A percentile compares a stretch with the other conserved stretches of the same genome.
Conservation (phyloP, 306 rosid genomes). For the Sicyos baderoa region DNA sequence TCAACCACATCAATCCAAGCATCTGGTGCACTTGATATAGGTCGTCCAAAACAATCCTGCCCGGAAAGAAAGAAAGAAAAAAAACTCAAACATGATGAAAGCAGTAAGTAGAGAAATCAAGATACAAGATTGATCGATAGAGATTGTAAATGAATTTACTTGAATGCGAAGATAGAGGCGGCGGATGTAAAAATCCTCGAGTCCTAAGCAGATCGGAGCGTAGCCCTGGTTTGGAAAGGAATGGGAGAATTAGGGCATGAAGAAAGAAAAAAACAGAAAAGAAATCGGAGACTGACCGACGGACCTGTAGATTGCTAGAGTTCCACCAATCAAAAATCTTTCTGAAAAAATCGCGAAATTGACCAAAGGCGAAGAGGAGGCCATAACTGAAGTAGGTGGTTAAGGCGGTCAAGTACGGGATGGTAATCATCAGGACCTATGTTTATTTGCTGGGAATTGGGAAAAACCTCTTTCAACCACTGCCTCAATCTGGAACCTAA, state of each 20-base stretch:
- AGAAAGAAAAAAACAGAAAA: neutral
- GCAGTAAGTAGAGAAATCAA: neutral
- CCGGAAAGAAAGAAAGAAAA: neutral
- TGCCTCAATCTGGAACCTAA: too few species aligned
- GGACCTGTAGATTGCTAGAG: slow-evolving; percentile 58
- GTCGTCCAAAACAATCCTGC: slow-evolving; percentile 94
- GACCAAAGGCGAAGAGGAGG: slow-evolving; percentile 78
- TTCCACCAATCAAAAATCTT: slow-evolving; percentile 58
- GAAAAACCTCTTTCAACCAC: too few species aligned
- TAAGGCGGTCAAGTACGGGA: slow-evolving; percentile 82
- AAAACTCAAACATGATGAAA: neutral
- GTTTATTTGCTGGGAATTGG: too few species aligned
- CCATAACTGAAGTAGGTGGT: slow-evolving; percentile 91
- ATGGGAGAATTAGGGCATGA: neutral
- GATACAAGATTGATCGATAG: too few species aligned
- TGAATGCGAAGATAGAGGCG: slow-evolving; percentile 81
- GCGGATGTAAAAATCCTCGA: slow-evolving; percentile 79
- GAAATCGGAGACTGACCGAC: neutral
- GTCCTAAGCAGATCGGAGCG: slow-evolving; percentile 88
- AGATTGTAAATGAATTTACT: slow-evolving; percentile 26
- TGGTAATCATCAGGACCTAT: slow-evolving; percentile 48
- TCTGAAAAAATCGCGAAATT: slow-evolving; percentile 72
- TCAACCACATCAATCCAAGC: slow-evolving; percentile 98
- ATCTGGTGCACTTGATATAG: slow-evolving; percentile 88
- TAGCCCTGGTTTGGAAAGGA: slow-evolving; percentile 39